Evolutionary conservation across 1,139 yeast species (phyloP), one percentile per base, ranked within the genome.

Genomic region (Geotrichum klebahnii): DNA sequence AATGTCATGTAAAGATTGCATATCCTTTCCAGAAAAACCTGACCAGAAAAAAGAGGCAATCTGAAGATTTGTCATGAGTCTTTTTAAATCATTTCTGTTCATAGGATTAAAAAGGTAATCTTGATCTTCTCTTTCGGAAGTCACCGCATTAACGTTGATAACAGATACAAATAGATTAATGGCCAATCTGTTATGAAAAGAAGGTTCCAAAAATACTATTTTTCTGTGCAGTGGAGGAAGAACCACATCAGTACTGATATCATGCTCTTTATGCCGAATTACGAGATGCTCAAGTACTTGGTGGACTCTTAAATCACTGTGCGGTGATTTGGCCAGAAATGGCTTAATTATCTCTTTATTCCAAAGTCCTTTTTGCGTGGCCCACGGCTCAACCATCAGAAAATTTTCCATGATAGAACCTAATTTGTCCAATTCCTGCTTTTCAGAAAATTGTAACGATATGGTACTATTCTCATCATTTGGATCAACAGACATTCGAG

Each of bases 1-100:
- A 66, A 50, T 39, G 8, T 50, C 50, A 17, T 42, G 17, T n/a
- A 46, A 82, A 75, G 31, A 82, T 75, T 36, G 69, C 66, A 2
- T 77, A 20, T 76, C 72, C 43, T 77, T 77, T 12, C 80, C 69
- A 26, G 81, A 73, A 59, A 82, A 82, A 0, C 88, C 88, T 1
- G 87, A 80, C 89, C 89, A 83, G 59, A 80, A 81, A 60, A 82
- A 82, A 0, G 89, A 80, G 1, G 85, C 81, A 52, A 82, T 70
- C 61, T 80, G 85, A 40, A 82, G 62, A 59, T 83, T 82, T 1
- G 78, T 74, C 8, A 82, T 74, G 57, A 82, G 71, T 44, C 82
- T 65, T 54, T 82, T 68, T 42, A 82, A 64, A 55, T 81, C 82
- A 33, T 63, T 67, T 40, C 78, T 70, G 57, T 81, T 82, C 0